Evolutionary conservation across 2,329 filamentous ascomycete genomes (phyloP).

Genomic region (Apiospora hydei): DNA sequence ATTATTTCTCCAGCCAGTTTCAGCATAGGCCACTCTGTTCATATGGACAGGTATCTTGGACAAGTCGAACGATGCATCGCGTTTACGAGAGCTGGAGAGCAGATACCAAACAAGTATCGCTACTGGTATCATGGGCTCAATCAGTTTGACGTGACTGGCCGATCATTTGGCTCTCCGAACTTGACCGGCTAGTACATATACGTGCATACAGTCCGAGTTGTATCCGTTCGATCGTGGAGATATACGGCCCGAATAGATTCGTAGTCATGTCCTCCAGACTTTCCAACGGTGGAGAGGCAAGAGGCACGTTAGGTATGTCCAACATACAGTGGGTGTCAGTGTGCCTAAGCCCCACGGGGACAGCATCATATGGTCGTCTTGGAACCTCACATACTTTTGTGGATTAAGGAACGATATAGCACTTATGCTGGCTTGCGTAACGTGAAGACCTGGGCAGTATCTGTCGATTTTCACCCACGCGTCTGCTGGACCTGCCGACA

Average conservation of each 20-base stretch:
- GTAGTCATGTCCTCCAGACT: background rate
- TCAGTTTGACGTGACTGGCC: background rate
- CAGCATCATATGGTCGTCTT: background rate
- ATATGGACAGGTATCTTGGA: background rate
- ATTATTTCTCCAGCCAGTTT: background rate
- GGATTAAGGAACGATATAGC: background rate
- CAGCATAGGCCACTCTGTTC: background rate
- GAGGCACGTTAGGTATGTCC: background rate
- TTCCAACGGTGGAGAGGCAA: background rate
- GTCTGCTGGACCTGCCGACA: background rate
- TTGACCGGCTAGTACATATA: background rate
- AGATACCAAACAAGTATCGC: background rate
- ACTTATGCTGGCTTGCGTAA: background rate
- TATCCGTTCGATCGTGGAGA: background rate
- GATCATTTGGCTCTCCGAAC: background rate
- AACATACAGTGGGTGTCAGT: background rate
- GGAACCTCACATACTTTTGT: background rate
- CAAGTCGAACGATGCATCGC: background rate
- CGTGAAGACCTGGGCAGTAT: background rate
- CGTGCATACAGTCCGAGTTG: background rate
- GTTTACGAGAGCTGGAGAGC: background rate
- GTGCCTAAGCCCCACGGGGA: background rate
- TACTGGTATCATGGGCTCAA: background rate
- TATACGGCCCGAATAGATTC: constrained; percentile 5
- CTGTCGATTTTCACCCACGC: background rate